Conservation (phyloP, 257 asterid genomes). For the Agastache rugosa region DNA sequence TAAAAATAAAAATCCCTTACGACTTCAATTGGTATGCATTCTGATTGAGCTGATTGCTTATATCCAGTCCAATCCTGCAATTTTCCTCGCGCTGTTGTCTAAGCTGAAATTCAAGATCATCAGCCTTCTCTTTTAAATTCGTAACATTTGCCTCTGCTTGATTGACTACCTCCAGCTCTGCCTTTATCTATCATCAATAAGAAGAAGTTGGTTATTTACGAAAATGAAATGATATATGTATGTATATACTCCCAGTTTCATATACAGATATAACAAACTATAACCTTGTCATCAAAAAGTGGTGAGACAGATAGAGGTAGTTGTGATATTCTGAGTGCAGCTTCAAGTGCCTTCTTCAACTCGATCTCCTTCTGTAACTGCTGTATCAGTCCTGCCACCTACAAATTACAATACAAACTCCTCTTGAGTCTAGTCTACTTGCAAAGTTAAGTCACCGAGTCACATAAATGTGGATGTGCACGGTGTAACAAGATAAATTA, state of each 20-base stretch:
- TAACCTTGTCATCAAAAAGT: slow-evolving; percentile 69
- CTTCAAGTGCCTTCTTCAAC: slow-evolving; percentile 73
- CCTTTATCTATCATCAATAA: slow-evolving; percentile 56
- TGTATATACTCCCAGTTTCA: background rate
- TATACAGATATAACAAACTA: slow-evolving; percentile 25
- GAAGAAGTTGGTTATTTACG: slow-evolving; percentile 35
- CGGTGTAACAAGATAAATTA: too few relatives aligned
- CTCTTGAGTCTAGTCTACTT: slow-evolving; percentile 31
- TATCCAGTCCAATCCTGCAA: slow-evolving; percentile 53
- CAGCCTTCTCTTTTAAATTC: slow-evolving; percentile 65
- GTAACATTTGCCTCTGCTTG: slow-evolving; percentile 65
- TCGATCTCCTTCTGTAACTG: slow-evolving; percentile 81
- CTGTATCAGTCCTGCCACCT: slow-evolving; percentile 79
- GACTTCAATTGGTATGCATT: slow-evolving; percentile 49
- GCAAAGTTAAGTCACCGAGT: slow-evolving; percentile 12
- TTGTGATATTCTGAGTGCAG: slow-evolving; percentile 60
- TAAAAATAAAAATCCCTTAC: slow-evolving; percentile 42
- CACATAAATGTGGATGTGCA: background rate
- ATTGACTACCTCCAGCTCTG: slow-evolving; percentile 68
- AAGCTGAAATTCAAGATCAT: slow-evolving; percentile 70
- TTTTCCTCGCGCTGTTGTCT: slow-evolving; percentile 68
- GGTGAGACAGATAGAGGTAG: slow-evolving; percentile 53
- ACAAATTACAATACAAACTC: slow-evolving; percentile 38
- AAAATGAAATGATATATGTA: background rate
- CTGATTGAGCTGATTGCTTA: slow-evolving; percentile 49